Evolutionary conservation across 140 eudicot genomes (phyloP).

Genomic region (Stevia rebaudiana): DNA sequence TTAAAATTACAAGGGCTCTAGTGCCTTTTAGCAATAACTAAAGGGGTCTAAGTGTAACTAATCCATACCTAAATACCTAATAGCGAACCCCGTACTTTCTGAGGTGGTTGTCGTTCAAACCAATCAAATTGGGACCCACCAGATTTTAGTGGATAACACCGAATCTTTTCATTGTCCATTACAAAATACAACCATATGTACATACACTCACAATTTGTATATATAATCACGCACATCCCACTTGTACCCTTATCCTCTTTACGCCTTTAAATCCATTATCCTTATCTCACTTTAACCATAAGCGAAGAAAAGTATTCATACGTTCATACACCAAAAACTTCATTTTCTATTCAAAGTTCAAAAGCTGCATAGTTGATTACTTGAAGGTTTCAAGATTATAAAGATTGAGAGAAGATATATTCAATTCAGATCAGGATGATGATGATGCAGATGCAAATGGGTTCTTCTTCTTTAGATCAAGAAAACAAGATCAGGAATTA

Average conservation of each 20-base stretch:
- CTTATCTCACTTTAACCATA: conserved; percentile 14
- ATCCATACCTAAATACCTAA: conserved; percentile 15
- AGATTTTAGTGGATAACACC: conserved; percentile 48
- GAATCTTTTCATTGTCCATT: conserved; percentile 38
- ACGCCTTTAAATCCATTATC: conserved; percentile 19
- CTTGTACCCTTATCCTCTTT: conserved; percentile 20
- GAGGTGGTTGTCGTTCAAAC: conserved; percentile 24
- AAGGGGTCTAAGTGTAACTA: conserved; percentile 8
- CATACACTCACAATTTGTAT: neutral
- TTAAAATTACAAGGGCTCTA: neutral
- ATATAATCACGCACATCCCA: conserved; percentile 17
- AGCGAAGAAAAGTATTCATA: conserved; percentile 12
- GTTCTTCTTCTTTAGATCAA: conserved; percentile 35
- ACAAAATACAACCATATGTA: conserved; percentile 23
- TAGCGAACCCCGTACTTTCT: conserved; percentile 6
- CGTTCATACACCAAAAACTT: neutral
- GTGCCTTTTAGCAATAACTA: neutral
- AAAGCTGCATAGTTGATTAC: neutral
- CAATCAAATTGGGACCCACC: conserved; percentile 30
- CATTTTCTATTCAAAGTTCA: neutral
- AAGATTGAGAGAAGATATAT: neutral
- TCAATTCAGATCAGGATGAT: neutral
- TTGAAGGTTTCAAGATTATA: neutral
- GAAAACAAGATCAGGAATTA: conserved; percentile 29
- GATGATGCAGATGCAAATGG: conserved; percentile 31